phyloP scores from a whole-genome alignment of 1,139 yeast genomes.

The Lodderomyces margitis region DNA sequence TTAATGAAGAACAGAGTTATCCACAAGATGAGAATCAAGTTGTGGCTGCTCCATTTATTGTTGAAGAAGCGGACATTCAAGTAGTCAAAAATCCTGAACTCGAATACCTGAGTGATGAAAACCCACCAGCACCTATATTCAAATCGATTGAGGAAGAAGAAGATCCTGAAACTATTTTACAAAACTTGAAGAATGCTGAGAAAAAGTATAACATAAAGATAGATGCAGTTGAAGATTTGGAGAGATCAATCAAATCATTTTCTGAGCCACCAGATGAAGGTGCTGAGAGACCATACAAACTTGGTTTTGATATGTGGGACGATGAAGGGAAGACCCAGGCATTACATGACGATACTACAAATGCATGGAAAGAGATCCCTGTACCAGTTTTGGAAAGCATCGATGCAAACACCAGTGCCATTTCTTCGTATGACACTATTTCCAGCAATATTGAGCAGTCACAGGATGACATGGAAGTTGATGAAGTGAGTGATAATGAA shows the following conservation, averaged over 20 bases:
- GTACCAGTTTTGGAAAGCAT: constrained; percentile 6
- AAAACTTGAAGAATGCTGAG: constrained; percentile 32
- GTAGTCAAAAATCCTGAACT: not conserved
- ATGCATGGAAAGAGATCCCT: not conserved
- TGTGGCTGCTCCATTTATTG: not conserved
- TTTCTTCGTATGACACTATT: not conserved
- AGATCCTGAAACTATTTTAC: constrained; percentile 29
- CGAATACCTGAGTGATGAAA: constrained; percentile 10
- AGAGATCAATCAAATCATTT: constrained; percentile 16
- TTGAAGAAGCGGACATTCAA: not conserved
- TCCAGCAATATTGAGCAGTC: not conserved
- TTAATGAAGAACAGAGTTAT: not conserved
- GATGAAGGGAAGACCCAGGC: too few species aligned
- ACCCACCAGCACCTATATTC: constrained; percentile 25
- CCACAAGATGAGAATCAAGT: not conserved
- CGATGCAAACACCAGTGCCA: not conserved
- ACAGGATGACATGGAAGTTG: not conserved
- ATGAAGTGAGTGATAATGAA: not conserved
- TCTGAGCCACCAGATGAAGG: constrained; percentile 3
- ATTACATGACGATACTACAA: too few species aligned
- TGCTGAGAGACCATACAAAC: not conserved
- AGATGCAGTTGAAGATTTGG: constrained; percentile 30
- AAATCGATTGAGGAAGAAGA: constrained; percentile 30
- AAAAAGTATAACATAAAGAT: constrained; percentile 32
- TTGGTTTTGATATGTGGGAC: not conserved